Percentiles rank a stretch among this genome's conserved stretches.
Evolutionary conservation across 805 yeast genomes (phyloP).

Genomic region (Kodamaea kaohsiungensis): DNA sequence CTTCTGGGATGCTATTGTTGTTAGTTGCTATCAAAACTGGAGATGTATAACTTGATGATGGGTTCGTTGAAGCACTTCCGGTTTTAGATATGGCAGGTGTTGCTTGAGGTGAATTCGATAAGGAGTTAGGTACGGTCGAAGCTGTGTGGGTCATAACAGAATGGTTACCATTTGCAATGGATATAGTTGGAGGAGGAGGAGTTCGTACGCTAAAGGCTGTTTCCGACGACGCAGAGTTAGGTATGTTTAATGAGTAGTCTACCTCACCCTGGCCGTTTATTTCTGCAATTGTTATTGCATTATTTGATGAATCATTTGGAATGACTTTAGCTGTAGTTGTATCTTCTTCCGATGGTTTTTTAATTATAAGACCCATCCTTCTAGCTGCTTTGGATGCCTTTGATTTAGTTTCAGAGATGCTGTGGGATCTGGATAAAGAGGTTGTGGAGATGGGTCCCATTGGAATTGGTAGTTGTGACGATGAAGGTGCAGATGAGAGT

Average conservation of each 20-base stretch:
- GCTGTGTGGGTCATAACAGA: constrained; percentile 15
- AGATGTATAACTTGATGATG: constrained; percentile 2
- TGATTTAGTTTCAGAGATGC: constrained; percentile 40
- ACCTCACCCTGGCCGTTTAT: background rate
- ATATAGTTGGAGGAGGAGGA: constrained; percentile 21
- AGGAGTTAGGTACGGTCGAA: constrained; percentile 14
- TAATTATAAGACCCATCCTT: constrained; percentile 73
- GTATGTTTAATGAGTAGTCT: constrained; percentile 13
- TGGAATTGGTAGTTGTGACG: background rate
- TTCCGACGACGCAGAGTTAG: constrained; percentile 28
- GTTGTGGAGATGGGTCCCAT: constrained; percentile 17
- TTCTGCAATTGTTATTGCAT: background rate
- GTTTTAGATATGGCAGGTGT: constrained; percentile 5
- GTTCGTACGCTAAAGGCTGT: constrained; percentile 14
- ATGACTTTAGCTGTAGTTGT: background rate
- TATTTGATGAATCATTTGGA: background rate
- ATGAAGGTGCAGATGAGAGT: constrained; percentile 2
- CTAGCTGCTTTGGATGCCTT: constrained; percentile 64
- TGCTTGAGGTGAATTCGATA: constrained; percentile 5
- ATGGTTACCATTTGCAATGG: constrained; percentile 11
- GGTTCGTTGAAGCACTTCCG: background rate
- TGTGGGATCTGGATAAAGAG: constrained; percentile 27
- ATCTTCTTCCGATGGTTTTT: constrained; percentile 33
- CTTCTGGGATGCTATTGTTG: background rate
- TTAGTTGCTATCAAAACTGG: background rate